Conservation (phyloP, 805 yeast species). For the Lipomyces oligophaga region DNA sequence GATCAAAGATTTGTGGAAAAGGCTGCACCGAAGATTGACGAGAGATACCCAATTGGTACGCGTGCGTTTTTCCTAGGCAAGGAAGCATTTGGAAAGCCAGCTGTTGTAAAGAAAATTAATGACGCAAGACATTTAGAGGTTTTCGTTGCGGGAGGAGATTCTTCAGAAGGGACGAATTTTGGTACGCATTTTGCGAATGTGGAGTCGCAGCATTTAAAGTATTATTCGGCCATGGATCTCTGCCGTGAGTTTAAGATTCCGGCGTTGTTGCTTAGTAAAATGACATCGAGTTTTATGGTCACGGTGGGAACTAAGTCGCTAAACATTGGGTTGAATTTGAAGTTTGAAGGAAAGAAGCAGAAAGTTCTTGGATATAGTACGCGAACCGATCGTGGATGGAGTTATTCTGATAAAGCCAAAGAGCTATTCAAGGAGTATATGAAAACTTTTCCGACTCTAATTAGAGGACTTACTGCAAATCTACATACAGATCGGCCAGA, state of each 20-base stretch:
- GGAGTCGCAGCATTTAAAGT: slow-evolving; percentile 53
- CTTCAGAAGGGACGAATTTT: slow-evolving; percentile 53
- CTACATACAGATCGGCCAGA: slow-evolving; percentile 31
- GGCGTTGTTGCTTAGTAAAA: slow-evolving; percentile 65
- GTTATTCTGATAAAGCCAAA: slow-evolving; percentile 71
- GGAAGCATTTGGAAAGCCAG: slow-evolving; percentile 78
- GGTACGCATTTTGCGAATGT: slow-evolving; percentile 58
- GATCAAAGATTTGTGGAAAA: slow-evolving; percentile 72
- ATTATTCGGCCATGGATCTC: slow-evolving; percentile 62
- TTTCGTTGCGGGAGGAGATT: slow-evolving; percentile 25
- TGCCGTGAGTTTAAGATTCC: slow-evolving; percentile 55
- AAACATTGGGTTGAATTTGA: slow-evolving; percentile 79
- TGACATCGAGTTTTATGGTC: slow-evolving; percentile 70
- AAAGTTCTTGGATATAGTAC: slow-evolving; percentile 87
- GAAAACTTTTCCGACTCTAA: slow-evolving; percentile 57
- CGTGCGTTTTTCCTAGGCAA: slow-evolving; percentile 78
- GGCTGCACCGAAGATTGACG: slow-evolving; percentile 69
- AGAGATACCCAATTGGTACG: slow-evolving; percentile 74
- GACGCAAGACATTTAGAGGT: slow-evolving; percentile 37
- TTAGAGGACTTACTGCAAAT: slow-evolving; percentile 40
- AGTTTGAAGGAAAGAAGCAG: slow-evolving; percentile 70
- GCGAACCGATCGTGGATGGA: slow-evolving; percentile 69
- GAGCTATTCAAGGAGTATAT: slow-evolving; percentile 60
- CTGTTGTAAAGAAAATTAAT: slow-evolving; percentile 43
- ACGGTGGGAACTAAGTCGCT: slow-evolving; percentile 50